Evolutionary conservation across 177 flowering plant species (phyloP).

Genomic region (Vitis hybrid): DNA sequence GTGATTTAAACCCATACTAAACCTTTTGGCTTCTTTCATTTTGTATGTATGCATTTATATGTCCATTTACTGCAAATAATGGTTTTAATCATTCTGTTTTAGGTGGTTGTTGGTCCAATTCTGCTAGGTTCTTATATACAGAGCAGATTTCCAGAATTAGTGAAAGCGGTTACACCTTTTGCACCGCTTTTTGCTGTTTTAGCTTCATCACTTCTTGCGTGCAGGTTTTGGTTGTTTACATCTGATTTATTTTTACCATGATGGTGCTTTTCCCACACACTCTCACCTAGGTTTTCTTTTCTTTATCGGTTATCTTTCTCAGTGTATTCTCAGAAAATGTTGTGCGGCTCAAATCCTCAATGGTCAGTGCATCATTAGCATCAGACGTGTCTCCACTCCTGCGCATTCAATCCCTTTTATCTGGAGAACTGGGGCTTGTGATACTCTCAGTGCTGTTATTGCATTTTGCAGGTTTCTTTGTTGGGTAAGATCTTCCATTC

Average conservation of each 20-base stretch:
- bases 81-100: conserved; percentile 1
- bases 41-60: not conserved
- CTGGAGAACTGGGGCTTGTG: conserved; percentile 59
- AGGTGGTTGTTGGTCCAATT: conserved; percentile 86
- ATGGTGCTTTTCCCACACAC: not conserved
- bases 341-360: conserved; percentile 48
- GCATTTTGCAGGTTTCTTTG: conserved; percentile 77
- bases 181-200: conserved; percentile 75
- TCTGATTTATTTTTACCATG: not conserved
- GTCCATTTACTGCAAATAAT: not conserved
- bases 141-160: conserved; percentile 53
- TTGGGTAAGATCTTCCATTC: conserved; percentile 50
- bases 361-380: conserved; percentile 32
- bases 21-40: not conserved
- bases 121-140: conserved; percentile 70
- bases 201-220: conserved; percentile 59
- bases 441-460: conserved; percentile 57
- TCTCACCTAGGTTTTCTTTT: not conserved
- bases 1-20: conserved; percentile 21
- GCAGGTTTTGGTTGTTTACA: conserved; percentile 46
- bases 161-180: conserved; percentile 54
- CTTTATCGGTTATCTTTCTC: conserved; percentile 9
- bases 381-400: conserved; percentile 36
- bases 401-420: conserved; percentile 37
- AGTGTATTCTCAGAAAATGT: conserved; percentile 87